Base-by-base conservation (phyloP, 345 rosid species). In the Salix arbutifolia region DNA sequence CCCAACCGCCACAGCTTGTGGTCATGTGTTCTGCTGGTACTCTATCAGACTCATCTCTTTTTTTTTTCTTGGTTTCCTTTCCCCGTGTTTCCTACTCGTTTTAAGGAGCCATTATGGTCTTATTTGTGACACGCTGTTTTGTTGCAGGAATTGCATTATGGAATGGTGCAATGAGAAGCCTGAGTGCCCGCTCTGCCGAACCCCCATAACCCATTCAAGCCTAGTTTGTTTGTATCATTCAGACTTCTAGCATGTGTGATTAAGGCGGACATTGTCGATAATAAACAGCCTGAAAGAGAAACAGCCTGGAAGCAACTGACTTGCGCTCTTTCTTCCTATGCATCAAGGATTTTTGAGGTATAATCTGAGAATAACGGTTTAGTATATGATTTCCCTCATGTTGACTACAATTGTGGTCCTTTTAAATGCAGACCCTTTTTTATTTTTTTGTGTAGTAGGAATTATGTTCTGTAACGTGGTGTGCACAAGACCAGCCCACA, bases 81-180 rank as follows among this genome's bases (percentile, higher is more conserved):
- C 46, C 2, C 14, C 9, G 23, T 25, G 62, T 58, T 3, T 66
- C n/a, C 4, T 3, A 10, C 10, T 68, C 17, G 7, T 58, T 19
- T 40, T 60, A 2, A 35, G 23, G 19, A 31, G 4, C 23, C 30
- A 19, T 28, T 23, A 28, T 40, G 18, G 44, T 40, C 46, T 12
- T 60, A 35, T 35, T 23, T 48, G 16, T 3, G n/a, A 35, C 13
- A 17, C 69, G 42, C 58, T 26, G 50, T 46, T 46, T 13, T 33
- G 65, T 4, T 81, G 78, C 73, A 93, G 99, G 99, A 92, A 79
- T 83, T 96, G 99, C 87, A 91, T 96, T 46, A 93, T 92, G 92
- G 98, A 93, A 73, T 93, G 99, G 98, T 93, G 99, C 86, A 93
- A 96, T 25, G 99, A 96, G 80, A 96, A 93, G 89, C 97, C 91